Conservation (phyloP, 2,329 filamentous ascomycete species). For the Phyllachora maydis region DNA sequence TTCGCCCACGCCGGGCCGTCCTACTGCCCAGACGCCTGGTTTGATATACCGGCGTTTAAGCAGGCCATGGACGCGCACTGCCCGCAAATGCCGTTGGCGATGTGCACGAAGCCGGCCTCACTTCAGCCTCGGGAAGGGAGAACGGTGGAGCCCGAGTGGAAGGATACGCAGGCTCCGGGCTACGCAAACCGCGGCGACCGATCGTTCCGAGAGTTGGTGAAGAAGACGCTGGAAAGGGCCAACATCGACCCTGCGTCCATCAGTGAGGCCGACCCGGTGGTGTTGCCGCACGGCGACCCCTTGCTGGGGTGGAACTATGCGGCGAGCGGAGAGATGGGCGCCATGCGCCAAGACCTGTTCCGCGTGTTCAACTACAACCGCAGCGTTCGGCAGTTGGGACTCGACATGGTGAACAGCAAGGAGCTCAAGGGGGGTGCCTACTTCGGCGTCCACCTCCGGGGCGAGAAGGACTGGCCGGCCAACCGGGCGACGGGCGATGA, state of each 20-base stretch:
- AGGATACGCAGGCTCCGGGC: no score
- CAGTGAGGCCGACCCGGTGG: slow-evolving; percentile 1
- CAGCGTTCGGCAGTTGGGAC: slow-evolving; percentile 1
- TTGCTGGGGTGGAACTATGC: slow-evolving; percentile 2
- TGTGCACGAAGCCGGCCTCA: neutral
- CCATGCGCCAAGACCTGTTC: slow-evolving; percentile 2
- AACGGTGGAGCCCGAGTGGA: no score
- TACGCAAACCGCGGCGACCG: no score
- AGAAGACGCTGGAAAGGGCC: neutral
- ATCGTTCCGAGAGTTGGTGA: neutral
- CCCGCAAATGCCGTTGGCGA: neutral
- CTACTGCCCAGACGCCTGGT: slow-evolving; percentile 1
- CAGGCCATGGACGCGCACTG: neutral
- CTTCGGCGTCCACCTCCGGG: slow-evolving; percentile 1
- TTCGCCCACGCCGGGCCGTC: neutral
- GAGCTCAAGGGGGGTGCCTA: neutral
- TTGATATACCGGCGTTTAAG: neutral
- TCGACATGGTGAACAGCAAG: neutral
- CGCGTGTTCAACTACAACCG: slow-evolving; percentile 1
- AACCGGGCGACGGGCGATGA: no score
- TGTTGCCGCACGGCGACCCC: slow-evolving; percentile 1
- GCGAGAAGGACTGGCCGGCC: slow-evolving; percentile 2
- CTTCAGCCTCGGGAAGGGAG: no score
- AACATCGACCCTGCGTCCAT: neutral
- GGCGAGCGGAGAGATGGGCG: slow-evolving; percentile 1